Evolutionary conservation across 176 grass and related monocot species (phyloP), one percentile per base, ranked within the genome.

Genomic region (Ensete glaucum): DNA sequence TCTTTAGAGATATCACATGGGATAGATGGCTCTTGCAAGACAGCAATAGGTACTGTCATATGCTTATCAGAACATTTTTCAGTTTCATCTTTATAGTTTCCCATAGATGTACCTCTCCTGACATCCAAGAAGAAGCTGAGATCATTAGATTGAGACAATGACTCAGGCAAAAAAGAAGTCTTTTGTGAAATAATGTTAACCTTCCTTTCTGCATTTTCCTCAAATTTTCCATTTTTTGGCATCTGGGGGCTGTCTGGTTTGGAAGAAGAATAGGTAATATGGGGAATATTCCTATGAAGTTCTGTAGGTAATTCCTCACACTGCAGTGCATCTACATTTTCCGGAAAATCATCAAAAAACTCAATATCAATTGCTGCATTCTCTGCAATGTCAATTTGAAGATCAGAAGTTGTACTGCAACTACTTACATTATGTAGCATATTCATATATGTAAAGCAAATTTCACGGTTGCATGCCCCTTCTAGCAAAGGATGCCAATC

Each of bases 401-500:
- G 58, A 82, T 88, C 85, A 82, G 79, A 84, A 59, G 24, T 85
- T 84, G 88, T 69, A 63, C 64, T 54, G 54, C 62, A 88, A 78
- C 43, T 49, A 76, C 83, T 82, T 25, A 89, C 82, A 76, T 91
- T 86, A 74, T 91, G 81, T 48, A 93, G 71, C 80, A 85, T 85
- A 76, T 72, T 78, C 53, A 68, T 82, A 81, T 78, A 87, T 58
- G 69, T 77, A 85, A 78, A 87, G 73, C 88, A 98, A 83, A 87
- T 83, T 56, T 87, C 87, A 82, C 54, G 62, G 67, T 85, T 88
- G 83, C 90, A 98, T 54, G 78, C 62, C 52, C 80, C 88, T 82
- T 91, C 84, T 76, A 85, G 78, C 74, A 87, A 73, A 77, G 87
- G 82, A 87, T 98, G 95, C 90, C 95, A 93, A 82, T 98, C 95